Percentiles rank a stretch among this genome's conserved stretches.
Conservation (phyloP, 345 rosid genomes). For the Corymbia maculata region DNA sequence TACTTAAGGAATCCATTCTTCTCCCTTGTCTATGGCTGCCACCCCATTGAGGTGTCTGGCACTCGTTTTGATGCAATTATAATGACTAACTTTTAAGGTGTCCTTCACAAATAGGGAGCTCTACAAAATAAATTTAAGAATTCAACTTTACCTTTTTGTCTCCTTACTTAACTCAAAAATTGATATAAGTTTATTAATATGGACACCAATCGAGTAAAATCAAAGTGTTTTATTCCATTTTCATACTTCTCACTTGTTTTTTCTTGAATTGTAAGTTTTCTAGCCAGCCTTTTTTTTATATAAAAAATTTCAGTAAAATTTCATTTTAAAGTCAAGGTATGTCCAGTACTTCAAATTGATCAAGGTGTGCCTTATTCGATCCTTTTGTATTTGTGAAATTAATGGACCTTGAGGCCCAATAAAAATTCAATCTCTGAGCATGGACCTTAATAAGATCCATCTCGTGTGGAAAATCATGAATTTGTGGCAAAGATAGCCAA, state of each 20-base stretch:
- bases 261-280: neutral
- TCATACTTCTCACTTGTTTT: neutral
- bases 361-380: too few relatives aligned
- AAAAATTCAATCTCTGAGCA: neutral
- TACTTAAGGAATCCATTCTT: too few relatives aligned
- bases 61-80: neutral
- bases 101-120: neutral
- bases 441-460: neutral
- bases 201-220: neutral
- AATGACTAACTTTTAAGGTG: neutral
- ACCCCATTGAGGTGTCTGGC: too few relatives aligned
- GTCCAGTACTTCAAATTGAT: neutral
- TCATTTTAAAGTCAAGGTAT: neutral
- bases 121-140: too few relatives aligned
- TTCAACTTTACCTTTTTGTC: neutral
- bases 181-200: neutral
- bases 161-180: neutral
- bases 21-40: too few relatives aligned
- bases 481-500: neutral
- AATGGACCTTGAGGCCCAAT: neutral
- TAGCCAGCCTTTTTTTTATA: neutral
- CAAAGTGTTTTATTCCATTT: neutral
- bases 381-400: neutral
- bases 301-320: neutral
- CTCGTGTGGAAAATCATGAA: neutral